These are phyloP conservation scores for Naegleria gruberi DNA, from an alignment of 208 protist species.

Conservation along the genomic window DNA sequence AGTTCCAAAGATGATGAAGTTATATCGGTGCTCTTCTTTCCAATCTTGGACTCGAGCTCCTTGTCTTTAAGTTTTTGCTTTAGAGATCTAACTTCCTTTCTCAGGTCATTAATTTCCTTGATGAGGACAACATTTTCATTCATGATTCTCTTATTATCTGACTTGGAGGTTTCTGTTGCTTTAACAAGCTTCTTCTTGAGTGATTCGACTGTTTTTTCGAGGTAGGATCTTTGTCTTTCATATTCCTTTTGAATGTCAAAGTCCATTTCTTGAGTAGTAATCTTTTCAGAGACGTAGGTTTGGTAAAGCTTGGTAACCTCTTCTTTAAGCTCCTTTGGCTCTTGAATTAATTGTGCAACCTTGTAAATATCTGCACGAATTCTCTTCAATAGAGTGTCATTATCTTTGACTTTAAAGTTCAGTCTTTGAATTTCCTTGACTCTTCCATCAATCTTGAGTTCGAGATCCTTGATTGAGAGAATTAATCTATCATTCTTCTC, in stretches of 20 bases:
- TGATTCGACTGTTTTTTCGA: slow-evolving; percentile 80
- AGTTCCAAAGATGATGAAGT: neutral
- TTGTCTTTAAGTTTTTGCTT: slow-evolving; percentile 51
- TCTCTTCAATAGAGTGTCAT: slow-evolving; percentile 68
- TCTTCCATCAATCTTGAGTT: slow-evolving; percentile 82
- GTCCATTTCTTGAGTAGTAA: slow-evolving; percentile 48
- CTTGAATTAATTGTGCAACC: slow-evolving; percentile 70
- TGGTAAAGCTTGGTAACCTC: slow-evolving; percentile 78
- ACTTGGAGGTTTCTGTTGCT: slow-evolving; percentile 77
- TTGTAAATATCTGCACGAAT: slow-evolving; percentile 74
- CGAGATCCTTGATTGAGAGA: slow-evolving; percentile 75
- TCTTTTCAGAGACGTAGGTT: slow-evolving; percentile 58
- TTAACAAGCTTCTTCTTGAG: slow-evolving; percentile 84
- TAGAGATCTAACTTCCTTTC: slow-evolving; percentile 79
- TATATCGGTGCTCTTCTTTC: slow-evolving; percentile 33
- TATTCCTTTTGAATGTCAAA: slow-evolving; percentile 84
- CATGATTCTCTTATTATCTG: slow-evolving; percentile 78
- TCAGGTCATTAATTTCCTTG: slow-evolving; percentile 88
- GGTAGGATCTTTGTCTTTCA: slow-evolving; percentile 83
- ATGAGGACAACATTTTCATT: slow-evolving; percentile 89
- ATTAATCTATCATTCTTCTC: slow-evolving; percentile 80
- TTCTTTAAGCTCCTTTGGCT: slow-evolving; percentile 76
- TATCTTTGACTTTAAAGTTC: slow-evolving; percentile 51
- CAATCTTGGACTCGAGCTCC: slow-evolving; percentile 42
- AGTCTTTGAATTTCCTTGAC: slow-evolving; percentile 76